A percentile compares a stretch with the other conserved stretches of the same genome.
phyloP scores from a whole-genome alignment of 345 rosid species.

The Citropsis articulata region DNA sequence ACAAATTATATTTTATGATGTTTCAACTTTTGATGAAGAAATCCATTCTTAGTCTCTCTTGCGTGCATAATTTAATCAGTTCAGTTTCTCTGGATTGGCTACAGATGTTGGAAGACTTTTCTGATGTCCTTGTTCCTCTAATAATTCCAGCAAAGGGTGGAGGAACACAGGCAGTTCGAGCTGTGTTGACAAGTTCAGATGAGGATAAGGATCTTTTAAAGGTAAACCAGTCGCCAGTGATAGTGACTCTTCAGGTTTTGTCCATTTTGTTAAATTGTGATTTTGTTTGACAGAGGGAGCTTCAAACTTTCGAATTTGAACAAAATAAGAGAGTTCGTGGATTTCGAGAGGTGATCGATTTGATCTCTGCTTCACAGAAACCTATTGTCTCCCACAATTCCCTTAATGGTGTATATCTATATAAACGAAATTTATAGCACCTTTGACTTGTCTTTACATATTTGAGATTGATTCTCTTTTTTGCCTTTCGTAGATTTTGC shows the following conservation, averaged over 20 bases:
- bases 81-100: constrained; percentile 2
- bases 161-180: constrained; percentile 67
- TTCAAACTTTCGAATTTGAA: constrained; percentile 56
- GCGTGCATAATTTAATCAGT: constrained; percentile 1
- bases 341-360: constrained; percentile 87
- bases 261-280: constrained; percentile 13
- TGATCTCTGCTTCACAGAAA: constrained; percentile 83
- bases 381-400: constrained; percentile 76
- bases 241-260: neutral
- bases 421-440: constrained; percentile 1
- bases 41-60: neutral
- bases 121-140: constrained; percentile 68
- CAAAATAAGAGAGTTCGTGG: constrained; percentile 69
- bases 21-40: neutral
- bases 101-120: constrained; percentile 65
- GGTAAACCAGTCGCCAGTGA: constrained; percentile 38
- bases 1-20: neutral
- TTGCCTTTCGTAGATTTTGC: constrained; percentile 58
- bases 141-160: constrained; percentile 67
- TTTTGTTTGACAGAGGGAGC: constrained; percentile 59
- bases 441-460: constrained; percentile 5
- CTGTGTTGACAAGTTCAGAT: constrained; percentile 65
- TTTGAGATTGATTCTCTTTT: constrained; percentile 5
- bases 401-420: constrained; percentile 66
- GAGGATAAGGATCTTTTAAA: constrained; percentile 64